Conservation (phyloP, 805 yeast species). For the Kodamaea laetipori region DNA sequence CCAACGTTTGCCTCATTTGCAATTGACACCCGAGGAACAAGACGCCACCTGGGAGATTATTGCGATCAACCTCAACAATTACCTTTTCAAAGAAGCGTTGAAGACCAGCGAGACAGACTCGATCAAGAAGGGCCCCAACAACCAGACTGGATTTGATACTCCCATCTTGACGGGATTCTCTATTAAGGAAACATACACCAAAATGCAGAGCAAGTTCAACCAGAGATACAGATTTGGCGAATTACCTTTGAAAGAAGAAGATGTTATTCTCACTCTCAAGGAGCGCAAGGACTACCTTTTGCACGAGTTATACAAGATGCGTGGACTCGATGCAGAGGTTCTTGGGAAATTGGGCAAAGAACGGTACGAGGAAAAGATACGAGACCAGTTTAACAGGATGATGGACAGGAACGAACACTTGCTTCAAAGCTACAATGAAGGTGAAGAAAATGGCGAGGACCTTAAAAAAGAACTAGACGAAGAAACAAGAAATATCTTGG, state of each 20-base stretch:
- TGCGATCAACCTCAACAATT: slow-evolving; percentile 33
- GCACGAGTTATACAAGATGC: slow-evolving; percentile 24
- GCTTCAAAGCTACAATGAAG: slow-evolving; percentile 10
- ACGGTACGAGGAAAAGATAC: slow-evolving; percentile 19
- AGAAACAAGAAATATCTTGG: slow-evolving; percentile 15
- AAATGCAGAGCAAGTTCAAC: slow-evolving; percentile 1
- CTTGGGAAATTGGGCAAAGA: slow-evolving; percentile 25
- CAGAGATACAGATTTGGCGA: background rate
- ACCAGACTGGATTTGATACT: slow-evolving; percentile 2
- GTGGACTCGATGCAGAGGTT: slow-evolving; percentile 26
- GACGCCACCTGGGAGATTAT: slow-evolving; percentile 37
- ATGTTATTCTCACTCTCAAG: background rate
- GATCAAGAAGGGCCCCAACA: background rate
- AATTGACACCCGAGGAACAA: slow-evolving; percentile 22
- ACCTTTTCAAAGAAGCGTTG: slow-evolving; percentile 20
- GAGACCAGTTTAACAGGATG: slow-evolving; percentile 10
- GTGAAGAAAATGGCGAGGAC: slow-evolving; percentile 10
- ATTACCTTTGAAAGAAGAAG: background rate
- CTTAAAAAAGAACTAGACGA: slow-evolving; percentile 14
- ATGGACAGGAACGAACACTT: slow-evolving; percentile 5
- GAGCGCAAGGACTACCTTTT: slow-evolving; percentile 19
- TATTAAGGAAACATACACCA: slow-evolving; percentile 9
- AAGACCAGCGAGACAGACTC: background rate
- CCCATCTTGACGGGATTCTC: slow-evolving; percentile 9
- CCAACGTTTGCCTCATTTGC: slow-evolving; percentile 35